A percentile compares a stretch with the other conserved stretches of the same genome.
Evolutionary conservation across 495 filamentous ascomycete genomes (phyloP).

Genomic region (Daldinia bambusicola): DNA sequence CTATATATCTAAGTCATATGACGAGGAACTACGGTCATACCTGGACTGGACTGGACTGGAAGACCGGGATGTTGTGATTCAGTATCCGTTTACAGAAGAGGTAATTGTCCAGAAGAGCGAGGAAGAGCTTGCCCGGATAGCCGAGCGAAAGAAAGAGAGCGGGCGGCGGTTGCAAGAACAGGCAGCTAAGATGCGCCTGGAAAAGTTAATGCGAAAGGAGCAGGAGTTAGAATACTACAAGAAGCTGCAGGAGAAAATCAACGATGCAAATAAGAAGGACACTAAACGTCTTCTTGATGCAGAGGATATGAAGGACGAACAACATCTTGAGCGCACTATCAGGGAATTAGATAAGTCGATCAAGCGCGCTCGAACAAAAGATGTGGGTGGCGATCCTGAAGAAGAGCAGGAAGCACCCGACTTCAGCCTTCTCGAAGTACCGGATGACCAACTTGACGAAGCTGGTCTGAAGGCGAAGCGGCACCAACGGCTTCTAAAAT

Average conservation of each 20-base stretch:
- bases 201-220: constrained; percentile 94
- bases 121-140: constrained; percentile 87
- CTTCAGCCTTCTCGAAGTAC: constrained; percentile 87
- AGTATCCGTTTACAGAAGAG: constrained; percentile 93
- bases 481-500: constrained; percentile 90
- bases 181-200: constrained; percentile 93
- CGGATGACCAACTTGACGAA: constrained; percentile 93
- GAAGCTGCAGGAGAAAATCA: constrained; percentile 73
- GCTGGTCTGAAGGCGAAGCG: constrained; percentile 88
- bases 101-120: constrained; percentile 87
- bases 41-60: constrained; percentile 90
- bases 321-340: constrained; percentile 78
- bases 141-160: constrained; percentile 92
- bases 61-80: constrained; percentile 86
- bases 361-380: constrained; percentile 87
- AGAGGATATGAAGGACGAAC: constrained; percentile 91
- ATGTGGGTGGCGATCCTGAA: constrained; percentile 84
- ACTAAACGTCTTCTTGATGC: constrained; percentile 83
- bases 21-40: constrained; percentile 74
- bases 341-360: constrained; percentile 90
- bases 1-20: constrained; percentile 85
- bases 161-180: constrained; percentile 93
- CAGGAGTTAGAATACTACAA: constrained; percentile 95
- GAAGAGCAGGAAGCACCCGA: constrained; percentile 79
- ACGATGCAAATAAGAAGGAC: constrained; percentile 84